Evolutionary conservation across 2,329 filamentous ascomycete species (phyloP).

Genomic region (Diaporthe humulicola): DNA sequence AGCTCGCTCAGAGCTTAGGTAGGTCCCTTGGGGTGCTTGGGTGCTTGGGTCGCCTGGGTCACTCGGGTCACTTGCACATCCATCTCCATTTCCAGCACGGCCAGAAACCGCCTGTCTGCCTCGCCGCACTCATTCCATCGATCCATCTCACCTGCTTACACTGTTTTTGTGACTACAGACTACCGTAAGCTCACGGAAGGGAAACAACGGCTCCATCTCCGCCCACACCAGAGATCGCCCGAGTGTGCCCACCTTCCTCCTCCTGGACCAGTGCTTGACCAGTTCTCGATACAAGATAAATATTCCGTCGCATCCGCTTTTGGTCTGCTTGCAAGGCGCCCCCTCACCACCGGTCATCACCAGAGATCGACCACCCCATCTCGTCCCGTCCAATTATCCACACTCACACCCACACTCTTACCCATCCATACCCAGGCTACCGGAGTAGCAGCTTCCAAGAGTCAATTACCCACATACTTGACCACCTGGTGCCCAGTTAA

Average conservation of each 20-base stretch:
- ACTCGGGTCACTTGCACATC: slow-evolving; percentile 14
- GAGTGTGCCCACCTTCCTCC: slow-evolving; percentile 18
- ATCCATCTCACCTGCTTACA: slow-evolving; percentile 1
- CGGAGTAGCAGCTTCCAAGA: slow-evolving; percentile 13
- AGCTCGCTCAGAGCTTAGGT: slow-evolving; percentile 26
- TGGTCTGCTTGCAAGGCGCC: background rate
- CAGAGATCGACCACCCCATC: slow-evolving; percentile 22
- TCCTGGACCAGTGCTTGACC: slow-evolving; percentile 4
- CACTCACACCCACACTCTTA: slow-evolving; percentile 5
- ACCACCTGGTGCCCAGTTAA: background rate
- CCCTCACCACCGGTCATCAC: background rate
- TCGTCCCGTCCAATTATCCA: slow-evolving; percentile 15
- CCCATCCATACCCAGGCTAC: background rate
- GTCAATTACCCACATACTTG: slow-evolving; percentile 23
- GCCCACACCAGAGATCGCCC: slow-evolving; percentile 21
- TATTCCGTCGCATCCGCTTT: slow-evolving; percentile 4
- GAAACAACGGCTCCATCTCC: background rate
- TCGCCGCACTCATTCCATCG: slow-evolving; percentile 25
- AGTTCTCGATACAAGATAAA: slow-evolving; percentile 28
- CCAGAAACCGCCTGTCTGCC: background rate
- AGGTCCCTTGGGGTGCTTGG: background rate
- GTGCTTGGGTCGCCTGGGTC: background rate
- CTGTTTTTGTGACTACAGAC: background rate
- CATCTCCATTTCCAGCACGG: slow-evolving; percentile 4
- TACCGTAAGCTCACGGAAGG: slow-evolving; percentile 11